A percentile compares a stretch with the other conserved stretches of the same genome.
Conservation (phyloP, 2,329 filamentous ascomycete genomes). For the Paracorniculantispora psalliotae region DNA sequence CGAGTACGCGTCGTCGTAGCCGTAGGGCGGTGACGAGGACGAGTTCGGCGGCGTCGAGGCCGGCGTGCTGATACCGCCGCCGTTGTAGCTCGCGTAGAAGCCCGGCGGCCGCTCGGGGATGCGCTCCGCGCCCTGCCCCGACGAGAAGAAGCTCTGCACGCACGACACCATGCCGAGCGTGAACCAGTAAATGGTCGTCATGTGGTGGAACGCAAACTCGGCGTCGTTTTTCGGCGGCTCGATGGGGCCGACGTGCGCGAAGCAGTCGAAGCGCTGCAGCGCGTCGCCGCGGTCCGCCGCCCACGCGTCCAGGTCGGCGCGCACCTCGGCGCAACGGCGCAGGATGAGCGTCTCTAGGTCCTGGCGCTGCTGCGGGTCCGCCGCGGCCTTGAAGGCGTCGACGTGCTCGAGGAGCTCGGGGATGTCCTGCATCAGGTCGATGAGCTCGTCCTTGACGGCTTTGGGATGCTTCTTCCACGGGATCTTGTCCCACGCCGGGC, state of each 20-base stretch:
- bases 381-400: constrained; percentile 21
- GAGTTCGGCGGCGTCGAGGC: background rate
- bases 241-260: constrained; percentile 6
- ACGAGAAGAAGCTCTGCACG: constrained; percentile 9
- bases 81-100: background rate
- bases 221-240: constrained; percentile 14
- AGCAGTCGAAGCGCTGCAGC: constrained; percentile 15
- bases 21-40: background rate
- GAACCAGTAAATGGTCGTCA: constrained; percentile 17
- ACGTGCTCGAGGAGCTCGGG: constrained; percentile 23
- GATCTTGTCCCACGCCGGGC: constrained; percentile 27
- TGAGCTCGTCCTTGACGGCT: constrained; percentile 25
- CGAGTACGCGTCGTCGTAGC: background rate
- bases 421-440: constrained; percentile 27
- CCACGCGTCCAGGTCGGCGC: constrained; percentile 12
- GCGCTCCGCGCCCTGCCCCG: background rate
- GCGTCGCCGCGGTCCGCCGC: constrained; percentile 13
- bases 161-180: constrained; percentile 10
- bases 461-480: constrained; percentile 28
- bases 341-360: constrained; percentile 13
- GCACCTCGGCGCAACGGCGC: constrained; percentile 14
- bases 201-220: constrained; percentile 16
- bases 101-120: background rate
- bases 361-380: constrained; percentile 1
- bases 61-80: background rate